phyloP scores from a whole-genome alignment of 495 filamentous ascomycete genomes.

The Penicillium psychrofluorescens region DNA sequence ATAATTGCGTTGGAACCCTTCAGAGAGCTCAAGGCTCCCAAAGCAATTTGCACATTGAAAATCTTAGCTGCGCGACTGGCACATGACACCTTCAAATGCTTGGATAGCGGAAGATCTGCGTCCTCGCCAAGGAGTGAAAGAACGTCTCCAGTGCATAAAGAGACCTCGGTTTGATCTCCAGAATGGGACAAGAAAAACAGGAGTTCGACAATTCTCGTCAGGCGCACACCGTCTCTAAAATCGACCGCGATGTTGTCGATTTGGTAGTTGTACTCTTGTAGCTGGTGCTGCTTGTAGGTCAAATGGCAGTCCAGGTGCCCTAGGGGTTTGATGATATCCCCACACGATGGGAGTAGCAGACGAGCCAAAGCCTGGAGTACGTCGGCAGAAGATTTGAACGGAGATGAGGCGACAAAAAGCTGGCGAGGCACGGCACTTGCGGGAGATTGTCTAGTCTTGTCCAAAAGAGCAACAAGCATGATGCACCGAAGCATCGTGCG shows the following conservation, averaged over 20 bases:
- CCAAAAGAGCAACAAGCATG: constrained; percentile 54
- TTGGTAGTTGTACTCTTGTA: constrained; percentile 52
- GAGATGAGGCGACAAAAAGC: constrained; percentile 42
- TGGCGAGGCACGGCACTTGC: constrained; percentile 23
- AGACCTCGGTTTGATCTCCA: constrained; percentile 5
- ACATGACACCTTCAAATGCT: constrained; percentile 54
- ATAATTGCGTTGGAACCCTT: constrained; percentile 25
- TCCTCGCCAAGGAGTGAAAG: constrained; percentile 8
- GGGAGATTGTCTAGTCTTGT: constrained; percentile 32
- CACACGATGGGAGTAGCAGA: constrained; percentile 52
- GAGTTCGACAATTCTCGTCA: constrained; percentile 54
- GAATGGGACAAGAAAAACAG: constrained; percentile 33
- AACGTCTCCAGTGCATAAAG: constrained; percentile 5
- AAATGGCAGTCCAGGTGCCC: constrained; percentile 52
- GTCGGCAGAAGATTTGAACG: constrained; percentile 47
- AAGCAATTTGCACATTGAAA: constrained; percentile 54
- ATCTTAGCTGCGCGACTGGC: constrained; percentile 50
- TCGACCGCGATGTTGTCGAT: constrained; percentile 59
- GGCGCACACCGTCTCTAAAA: constrained; percentile 54
- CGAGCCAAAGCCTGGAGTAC: constrained; percentile 46
- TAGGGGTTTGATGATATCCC: constrained; percentile 48
- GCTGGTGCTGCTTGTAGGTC: constrained; percentile 44
- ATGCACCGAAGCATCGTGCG: constrained; percentile 53
- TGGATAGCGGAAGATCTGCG: constrained; percentile 39
- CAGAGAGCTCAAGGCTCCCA: constrained; percentile 42